phyloP scores from a whole-genome alignment of 1,284 basidiomycete genomes.

The Puccinia novopanici region DNA sequence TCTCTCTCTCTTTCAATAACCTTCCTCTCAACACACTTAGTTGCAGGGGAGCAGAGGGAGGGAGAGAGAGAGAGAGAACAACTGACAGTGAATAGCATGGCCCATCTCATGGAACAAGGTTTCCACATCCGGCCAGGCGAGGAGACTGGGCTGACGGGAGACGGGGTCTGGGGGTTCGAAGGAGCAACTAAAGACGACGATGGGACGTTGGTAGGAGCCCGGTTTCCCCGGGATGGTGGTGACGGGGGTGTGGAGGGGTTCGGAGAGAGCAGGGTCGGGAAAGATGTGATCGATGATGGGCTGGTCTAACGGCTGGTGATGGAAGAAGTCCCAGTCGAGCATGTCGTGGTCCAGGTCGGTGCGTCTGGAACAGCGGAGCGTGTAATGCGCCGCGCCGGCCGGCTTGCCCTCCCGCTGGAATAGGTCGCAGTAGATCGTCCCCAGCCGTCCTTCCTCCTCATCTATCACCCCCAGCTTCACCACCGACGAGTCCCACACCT shows the following conservation, averaged over 20 bases:
- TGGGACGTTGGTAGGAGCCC: slow-evolving; percentile 56
- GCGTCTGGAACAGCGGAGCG: slow-evolving; percentile 58
- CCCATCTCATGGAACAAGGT: slow-evolving; percentile 60
- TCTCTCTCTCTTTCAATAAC: background rate
- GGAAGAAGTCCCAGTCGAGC: slow-evolving; percentile 54
- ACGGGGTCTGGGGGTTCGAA: slow-evolving; percentile 55
- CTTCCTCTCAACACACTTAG: background rate
- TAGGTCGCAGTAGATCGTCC: slow-evolving; percentile 59
- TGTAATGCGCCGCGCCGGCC: slow-evolving; percentile 58
- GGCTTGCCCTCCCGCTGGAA: slow-evolving; percentile 57
- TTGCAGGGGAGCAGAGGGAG: slow-evolving; percentile 3
- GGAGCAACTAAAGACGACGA: slow-evolving; percentile 58
- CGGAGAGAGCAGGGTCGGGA: background rate
- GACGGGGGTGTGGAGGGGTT: slow-evolving; percentile 54
- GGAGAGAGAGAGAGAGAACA: background rate
- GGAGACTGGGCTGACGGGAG: slow-evolving; percentile 52
- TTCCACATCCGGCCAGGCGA: slow-evolving; percentile 59
- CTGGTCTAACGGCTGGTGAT: slow-evolving; percentile 45
- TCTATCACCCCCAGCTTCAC: slow-evolving; percentile 38
- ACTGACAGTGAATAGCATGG: slow-evolving; percentile 58
- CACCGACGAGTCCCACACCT: slow-evolving; percentile 38
- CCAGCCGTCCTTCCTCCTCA: slow-evolving; percentile 53
- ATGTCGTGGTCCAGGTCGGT: slow-evolving; percentile 57
- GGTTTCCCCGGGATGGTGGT: slow-evolving; percentile 37
- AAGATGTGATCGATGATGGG: slow-evolving; percentile 25